Base-by-base conservation (phyloP, 805 yeast genomes). In the Hanseniaspora jakobsenii region DNA sequence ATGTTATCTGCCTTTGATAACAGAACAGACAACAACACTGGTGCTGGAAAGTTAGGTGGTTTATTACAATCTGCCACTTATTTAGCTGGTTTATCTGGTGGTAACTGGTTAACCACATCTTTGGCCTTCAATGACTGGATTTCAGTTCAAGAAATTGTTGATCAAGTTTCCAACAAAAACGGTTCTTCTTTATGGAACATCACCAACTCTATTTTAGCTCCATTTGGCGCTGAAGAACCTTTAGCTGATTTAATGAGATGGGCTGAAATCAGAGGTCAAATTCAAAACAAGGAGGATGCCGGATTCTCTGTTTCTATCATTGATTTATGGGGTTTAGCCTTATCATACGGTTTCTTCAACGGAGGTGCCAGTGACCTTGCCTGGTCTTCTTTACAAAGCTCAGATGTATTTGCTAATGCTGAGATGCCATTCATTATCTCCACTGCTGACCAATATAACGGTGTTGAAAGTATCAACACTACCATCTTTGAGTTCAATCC, bases 21-120 rank as follows among this genome's bases (percentile, higher is more conserved):
- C 56, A 67, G 94, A 51, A 78, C 91, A 2, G 62, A 56, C 14
- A 71, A 70, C 47, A 69, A 76, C 18, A 66, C 76, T 4, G 63
- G 63, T 19, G 66, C 68, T 5, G 80, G 81, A 12, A 42, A 42
- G 24, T 60, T 84, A 31, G 87, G 89, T 22, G 93, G 94, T 2
- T 61, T 85, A 22, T 63, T 84, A 30, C 85, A 81, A 52, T 64
- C 81, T 5, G 58, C 86, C 1, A 73, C 81, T 12, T 85, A 86
- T 55, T 60, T 85, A 4, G 64, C 84, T 6, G 94, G 89, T 7
- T 69, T 84, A 32, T 78, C 89, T 13, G 95, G 95, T 27, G 94
- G 94, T 21, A 72, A 82, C 18, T 84, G 94, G 94, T 66, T 82
- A 32, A 66, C 83, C 21, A 80, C 83, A 1, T 71, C 89, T 21